Evolutionary conservation across 306 rosid genomes (phyloP), one percentile per base, ranked within the genome.

Genomic region (Delonix regia): DNA sequence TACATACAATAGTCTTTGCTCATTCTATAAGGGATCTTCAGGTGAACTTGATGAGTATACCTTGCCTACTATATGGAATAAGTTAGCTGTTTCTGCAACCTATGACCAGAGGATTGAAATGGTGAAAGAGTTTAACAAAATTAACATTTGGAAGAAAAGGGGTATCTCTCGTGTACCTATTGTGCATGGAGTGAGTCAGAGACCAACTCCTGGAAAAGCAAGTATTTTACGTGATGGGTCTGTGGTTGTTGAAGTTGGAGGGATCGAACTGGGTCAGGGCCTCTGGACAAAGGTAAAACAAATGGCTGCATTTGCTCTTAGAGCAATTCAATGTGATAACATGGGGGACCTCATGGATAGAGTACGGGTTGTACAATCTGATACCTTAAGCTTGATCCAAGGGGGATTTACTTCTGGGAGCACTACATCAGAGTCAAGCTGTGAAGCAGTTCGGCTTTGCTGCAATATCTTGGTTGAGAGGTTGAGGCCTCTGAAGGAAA

Each of bases 281-380:
- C 92, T 95, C 6, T 95, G 99, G 99, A 95, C 98, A 47, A 95
- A 95, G 91, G 99, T 85, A 13, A 92, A 90, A 80, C 98, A 95
- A 84, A 88, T 86, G 95, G 86, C 90, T 64, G 97, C 98, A 59
- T 95, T 78, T 85, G 86, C 86, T 69, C 98, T 95, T 28, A 62
- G 87, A 56, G 78, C 82, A 71, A 80, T 95, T 75, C 83, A 84
- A 57, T 89, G 97, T 71, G 82, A 85, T 61, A 88, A 80, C 83
- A 83, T 51, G 19, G 74, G 44, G 11, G 79, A 77, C 48, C 82
- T 94, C 68, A 72, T 87, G 75, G 89, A 91, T 34, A 92, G 88
- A 80, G 77, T 92, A 25, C 85, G 98, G 41, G 94, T 92, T 66
- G 78, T 92, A 73, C 99, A 92, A 79, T 80, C 98, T 14, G 99